Evolutionary conservation across 805 yeast genomes (phyloP), one percentile per base, ranked within the genome.

Genomic region (Sugiyamaella mastotermitis): DNA sequence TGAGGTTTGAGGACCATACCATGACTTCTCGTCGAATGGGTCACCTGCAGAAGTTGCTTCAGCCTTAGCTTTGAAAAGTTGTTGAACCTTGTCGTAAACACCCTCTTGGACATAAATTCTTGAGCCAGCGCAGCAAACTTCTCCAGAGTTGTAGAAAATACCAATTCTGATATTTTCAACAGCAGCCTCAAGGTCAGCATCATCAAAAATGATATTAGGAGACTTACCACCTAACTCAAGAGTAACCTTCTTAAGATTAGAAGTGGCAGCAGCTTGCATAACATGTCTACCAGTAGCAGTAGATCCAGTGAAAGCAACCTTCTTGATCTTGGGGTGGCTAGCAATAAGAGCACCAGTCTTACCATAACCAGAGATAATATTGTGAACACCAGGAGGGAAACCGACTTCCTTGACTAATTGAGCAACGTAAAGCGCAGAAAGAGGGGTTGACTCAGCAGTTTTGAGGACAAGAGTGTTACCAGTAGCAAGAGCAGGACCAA

Each of bases 171-270:
- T 78, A 68, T 76, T 72, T 47, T 79, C 70, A 33, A 85, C 80
- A 37, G 97, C 85, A 53, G 69, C 69, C 31, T 81, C 80, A 38
- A 88, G 56, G 60, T 88, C 78, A 33, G 94, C 92, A 56, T 88
- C 97, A 52, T 80, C 79, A 59, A 83, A 85, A 32, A 88, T 81
- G 51, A 88, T 79, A 59, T 83, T 78, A 53, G 97, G 95, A 14
- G 96, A 86, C 68, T 88, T 88, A 57, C 97, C 97, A 58, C 97
- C 97, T 49, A 87, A 78, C 68, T 88, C 97, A 57, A 88, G 72
- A 31, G 96, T 87, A 45, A 88, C 87, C 62, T 83, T 85, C 72
- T 87, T 86, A 64, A 88, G 71, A 62, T 77, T 76, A 19, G 62
- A 56, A 31, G 83, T 71, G 44, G 83, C 83, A 43, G 94, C 90